Percentiles rank a stretch among this genome's conserved stretches.
phyloP scores from a whole-genome alignment of 495 filamentous ascomycete genomes.

The Penicilliopsis zonata region DNA sequence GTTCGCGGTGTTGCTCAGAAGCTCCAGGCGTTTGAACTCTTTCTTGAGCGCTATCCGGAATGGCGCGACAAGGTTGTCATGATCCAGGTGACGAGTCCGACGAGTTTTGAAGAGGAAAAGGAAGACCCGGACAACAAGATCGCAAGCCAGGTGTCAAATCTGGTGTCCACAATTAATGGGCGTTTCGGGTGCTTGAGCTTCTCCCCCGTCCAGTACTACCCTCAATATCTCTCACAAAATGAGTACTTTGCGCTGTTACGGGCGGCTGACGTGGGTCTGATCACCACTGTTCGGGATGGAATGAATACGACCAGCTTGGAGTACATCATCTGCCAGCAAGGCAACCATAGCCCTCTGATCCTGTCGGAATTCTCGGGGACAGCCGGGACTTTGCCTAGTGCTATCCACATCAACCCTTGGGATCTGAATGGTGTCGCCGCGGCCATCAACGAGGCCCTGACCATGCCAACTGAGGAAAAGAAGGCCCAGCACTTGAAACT shows the following conservation, averaged over 20 bases:
- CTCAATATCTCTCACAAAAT: slow-evolving; percentile 72
- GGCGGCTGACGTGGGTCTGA: slow-evolving; percentile 76
- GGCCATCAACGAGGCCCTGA: slow-evolving; percentile 66
- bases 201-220: slow-evolving; percentile 82
- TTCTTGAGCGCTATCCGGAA: slow-evolving; percentile 75
- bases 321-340: slow-evolving; percentile 83
- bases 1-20: slow-evolving; percentile 87
- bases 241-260: slow-evolving; percentile 89
- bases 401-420: slow-evolving; percentile 93
- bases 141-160: slow-evolving; percentile 70
- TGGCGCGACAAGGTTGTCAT: slow-evolving; percentile 88
- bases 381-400: slow-evolving; percentile 69
- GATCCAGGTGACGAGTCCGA: slow-evolving; percentile 88
- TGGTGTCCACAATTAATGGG: slow-evolving; percentile 85
- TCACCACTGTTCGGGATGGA: slow-evolving; percentile 85
- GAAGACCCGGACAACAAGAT: slow-evolving; percentile 59
- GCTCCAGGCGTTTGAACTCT: slow-evolving; percentile 81
- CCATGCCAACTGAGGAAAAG: slow-evolving; percentile 53
- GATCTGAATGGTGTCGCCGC: slow-evolving; percentile 70
- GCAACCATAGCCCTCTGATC: slow-evolving; percentile 73
- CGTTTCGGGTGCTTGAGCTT: slow-evolving; percentile 74
- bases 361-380: slow-evolving; percentile 94
- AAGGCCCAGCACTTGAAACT: slow-evolving; percentile 39
- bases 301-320: slow-evolving; percentile 96
- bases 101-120: slow-evolving; percentile 57